A percentile compares a stretch with the other conserved stretches of the same genome.
phyloP scores from a whole-genome alignment of 31 red algal genomes.

The Porphyra umbilicalis region DNA sequence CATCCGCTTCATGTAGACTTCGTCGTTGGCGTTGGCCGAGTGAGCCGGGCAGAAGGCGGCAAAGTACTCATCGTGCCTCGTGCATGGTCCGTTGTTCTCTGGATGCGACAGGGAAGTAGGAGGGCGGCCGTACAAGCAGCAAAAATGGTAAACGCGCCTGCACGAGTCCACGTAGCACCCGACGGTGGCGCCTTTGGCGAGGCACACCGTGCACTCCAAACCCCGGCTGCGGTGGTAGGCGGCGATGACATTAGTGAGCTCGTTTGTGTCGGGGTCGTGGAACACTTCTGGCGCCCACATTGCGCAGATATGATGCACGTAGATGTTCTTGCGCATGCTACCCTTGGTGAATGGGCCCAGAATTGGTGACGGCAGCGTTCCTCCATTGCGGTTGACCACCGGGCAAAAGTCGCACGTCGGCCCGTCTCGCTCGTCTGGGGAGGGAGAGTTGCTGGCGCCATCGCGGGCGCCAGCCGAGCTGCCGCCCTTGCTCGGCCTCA shows the following conservation, averaged over 20 bases:
- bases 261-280: slow-evolving; percentile 21
- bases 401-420: too few relatives aligned
- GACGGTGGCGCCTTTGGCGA: slow-evolving; percentile 59
- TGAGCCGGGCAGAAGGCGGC: slow-evolving; percentile 63
- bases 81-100: slow-evolving; percentile 10
- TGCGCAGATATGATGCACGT: slow-evolving; percentile 70
- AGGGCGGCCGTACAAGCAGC: too few relatives aligned
- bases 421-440: too few relatives aligned
- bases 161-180: slow-evolving; percentile 75
- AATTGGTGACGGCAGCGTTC: slow-evolving; percentile 14
- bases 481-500: too few relatives aligned
- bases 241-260: slow-evolving; percentile 52
- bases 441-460: too few relatives aligned
- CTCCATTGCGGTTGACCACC: too few relatives aligned
- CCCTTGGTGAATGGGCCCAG: slow-evolving; percentile 64
- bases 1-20: too few relatives aligned
- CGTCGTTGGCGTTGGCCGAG: too few relatives aligned
- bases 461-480: too few relatives aligned
- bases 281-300: slow-evolving; percentile 86
- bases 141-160: slow-evolving; percentile 65
- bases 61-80: slow-evolving; percentile 51
- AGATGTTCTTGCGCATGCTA: slow-evolving; percentile 19
- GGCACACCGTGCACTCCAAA: slow-evolving; percentile 47
- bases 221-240: slow-evolving; percentile 52
- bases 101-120: too few relatives aligned